These are phyloP conservation scores for Aspergillus sclerotioniger DNA, from an alignment of 495 filamentous ascomycete species.

Conservation along the genomic window DNA sequence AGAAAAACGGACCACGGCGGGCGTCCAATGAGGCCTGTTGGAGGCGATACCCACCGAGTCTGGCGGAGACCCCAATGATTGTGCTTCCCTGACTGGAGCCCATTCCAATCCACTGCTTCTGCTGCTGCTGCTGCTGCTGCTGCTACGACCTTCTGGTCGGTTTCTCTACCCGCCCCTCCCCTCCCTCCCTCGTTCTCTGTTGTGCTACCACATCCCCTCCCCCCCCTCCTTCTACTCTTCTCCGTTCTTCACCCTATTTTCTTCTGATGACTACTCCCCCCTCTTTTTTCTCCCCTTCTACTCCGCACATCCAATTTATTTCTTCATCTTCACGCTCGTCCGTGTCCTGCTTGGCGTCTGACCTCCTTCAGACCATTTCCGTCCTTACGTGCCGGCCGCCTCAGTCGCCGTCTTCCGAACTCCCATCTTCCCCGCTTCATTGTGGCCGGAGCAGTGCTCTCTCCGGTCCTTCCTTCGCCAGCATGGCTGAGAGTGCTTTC, in stretches of 20 bases:
- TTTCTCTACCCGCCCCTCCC: constrained; percentile 28
- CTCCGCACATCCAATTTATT: not conserved
- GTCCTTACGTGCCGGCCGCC: constrained; percentile 10
- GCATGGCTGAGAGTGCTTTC: constrained; percentile 55
- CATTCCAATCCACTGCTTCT: not conserved
- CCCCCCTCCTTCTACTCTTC: constrained; percentile 7
- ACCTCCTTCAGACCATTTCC: constrained; percentile 16
- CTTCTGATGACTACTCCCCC: constrained; percentile 10
- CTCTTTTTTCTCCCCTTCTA: constrained; percentile 2
- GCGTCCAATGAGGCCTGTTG: constrained; percentile 26
- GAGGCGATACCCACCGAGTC: constrained; percentile 23
- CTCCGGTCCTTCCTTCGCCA: constrained; percentile 29
- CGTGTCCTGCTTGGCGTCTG: constrained; percentile 9
- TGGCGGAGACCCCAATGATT: constrained; percentile 16
- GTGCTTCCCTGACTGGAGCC: not conserved
- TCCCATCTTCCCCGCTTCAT: constrained; percentile 22
- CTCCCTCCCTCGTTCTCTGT: constrained; percentile 12
- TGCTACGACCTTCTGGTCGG: constrained; percentile 14
- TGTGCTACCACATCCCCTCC: constrained; percentile 12
- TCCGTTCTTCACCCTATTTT: not conserved
- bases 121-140: not conserved
- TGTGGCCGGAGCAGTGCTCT: constrained; percentile 33
- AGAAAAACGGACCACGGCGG: not conserved
- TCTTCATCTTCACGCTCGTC: constrained; percentile 6
- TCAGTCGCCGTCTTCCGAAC: constrained; percentile 15